Percentiles rank a stretch among this genome's conserved stretches.
phyloP scores from a whole-genome alignment of 2,329 filamentous ascomycete genomes.

The Aspergillus novofumigatus region DNA sequence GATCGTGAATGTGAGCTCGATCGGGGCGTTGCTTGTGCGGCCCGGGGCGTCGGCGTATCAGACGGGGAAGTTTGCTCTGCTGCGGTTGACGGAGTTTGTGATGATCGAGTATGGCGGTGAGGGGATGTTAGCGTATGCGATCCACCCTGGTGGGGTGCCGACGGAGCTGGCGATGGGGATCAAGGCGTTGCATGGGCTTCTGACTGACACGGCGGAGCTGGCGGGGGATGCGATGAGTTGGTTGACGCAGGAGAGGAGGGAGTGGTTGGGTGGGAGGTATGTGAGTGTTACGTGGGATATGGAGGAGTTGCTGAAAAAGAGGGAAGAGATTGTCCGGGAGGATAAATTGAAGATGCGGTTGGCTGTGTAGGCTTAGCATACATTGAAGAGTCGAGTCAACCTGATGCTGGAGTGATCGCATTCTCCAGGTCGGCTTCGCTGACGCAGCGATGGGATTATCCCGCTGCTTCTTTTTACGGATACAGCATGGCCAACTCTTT shows the following conservation, averaged over 20 bases:
- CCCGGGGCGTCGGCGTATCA: constrained; percentile 27
- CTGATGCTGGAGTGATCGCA: constrained; percentile 45
- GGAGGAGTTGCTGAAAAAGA: constrained; percentile 15
- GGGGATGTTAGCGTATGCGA: constrained; percentile 12
- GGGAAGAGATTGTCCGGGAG: constrained; percentile 20
- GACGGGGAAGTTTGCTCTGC: constrained; percentile 41
- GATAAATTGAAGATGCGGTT: constrained; percentile 19
- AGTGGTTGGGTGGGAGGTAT: constrained; percentile 25
- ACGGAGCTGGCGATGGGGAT: constrained; percentile 8
- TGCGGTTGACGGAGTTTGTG: background rate
- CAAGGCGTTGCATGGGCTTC: background rate
- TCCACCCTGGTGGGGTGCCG: constrained; percentile 10
- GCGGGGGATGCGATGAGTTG: constrained; percentile 20
- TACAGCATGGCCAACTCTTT: constrained; percentile 61
- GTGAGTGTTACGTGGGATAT: constrained; percentile 21
- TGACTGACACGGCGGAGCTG: constrained; percentile 12
- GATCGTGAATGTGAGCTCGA: constrained; percentile 37
- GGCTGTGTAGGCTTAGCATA: background rate
- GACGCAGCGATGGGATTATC: constrained; percentile 44
- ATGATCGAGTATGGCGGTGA: background rate
- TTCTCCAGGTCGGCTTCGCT: constrained; percentile 33
- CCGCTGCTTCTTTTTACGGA: constrained; percentile 61
- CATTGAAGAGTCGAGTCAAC: background rate
- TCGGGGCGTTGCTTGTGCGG: constrained; percentile 32
- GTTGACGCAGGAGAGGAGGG: constrained; percentile 18